These are phyloP conservation scores for Nemania sp. DNA, from an alignment of 2,329 filamentous ascomycete species.

Conservation along the genomic window DNA sequence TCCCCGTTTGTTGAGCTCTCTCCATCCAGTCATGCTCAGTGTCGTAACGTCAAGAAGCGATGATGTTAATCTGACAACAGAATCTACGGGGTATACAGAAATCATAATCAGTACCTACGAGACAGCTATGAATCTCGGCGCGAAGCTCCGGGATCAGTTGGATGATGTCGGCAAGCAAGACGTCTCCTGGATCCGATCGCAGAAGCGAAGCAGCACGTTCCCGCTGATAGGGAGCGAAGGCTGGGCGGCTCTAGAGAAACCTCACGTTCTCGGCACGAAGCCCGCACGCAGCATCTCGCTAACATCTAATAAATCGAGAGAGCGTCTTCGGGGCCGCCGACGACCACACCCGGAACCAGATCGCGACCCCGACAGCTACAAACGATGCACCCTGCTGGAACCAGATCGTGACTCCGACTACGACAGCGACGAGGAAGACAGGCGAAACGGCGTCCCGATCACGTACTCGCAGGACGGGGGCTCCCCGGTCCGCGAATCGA, in stretches of 20 bases:
- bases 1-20: neutral
- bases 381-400: no score
- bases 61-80: no score
- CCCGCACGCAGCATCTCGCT: slow-evolving; percentile 14
- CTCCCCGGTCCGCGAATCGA: neutral
- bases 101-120: no score
- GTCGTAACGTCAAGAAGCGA: no score
- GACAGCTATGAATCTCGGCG: no score
- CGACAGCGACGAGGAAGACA: slow-evolving; percentile 19
- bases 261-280: neutral
- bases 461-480: neutral
- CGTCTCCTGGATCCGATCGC: neutral
- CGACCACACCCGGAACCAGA: neutral
- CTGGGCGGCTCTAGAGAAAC: slow-evolving; percentile 1
- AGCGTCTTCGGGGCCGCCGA: neutral
- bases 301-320: neutral
- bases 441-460: slow-evolving; percentile 3
- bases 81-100: no score
- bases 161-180: no score
- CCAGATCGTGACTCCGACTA: neutral
- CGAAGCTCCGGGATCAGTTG: no score
- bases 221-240: neutral
- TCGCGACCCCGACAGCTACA: neutral
- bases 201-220: neutral
- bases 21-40: no score